Conservation (phyloP, 371 early-diverging fungal species). For the Apophysomyces elegans region DNA sequence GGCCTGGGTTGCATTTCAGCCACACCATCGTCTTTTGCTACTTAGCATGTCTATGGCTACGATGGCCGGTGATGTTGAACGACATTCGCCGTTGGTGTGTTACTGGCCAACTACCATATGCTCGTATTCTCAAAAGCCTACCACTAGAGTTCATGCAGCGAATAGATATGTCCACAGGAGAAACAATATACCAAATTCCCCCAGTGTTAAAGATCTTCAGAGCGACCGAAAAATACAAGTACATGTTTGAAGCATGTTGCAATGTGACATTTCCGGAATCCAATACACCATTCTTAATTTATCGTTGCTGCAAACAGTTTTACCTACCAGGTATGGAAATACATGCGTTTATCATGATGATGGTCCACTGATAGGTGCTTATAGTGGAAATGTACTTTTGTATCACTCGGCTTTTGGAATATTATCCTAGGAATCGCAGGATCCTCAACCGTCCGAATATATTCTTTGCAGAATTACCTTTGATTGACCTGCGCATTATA, state of each 20-base stretch:
- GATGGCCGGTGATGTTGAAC: slow-evolving; percentile 30
- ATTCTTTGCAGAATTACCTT: neutral
- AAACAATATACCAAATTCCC: slow-evolving; percentile 15
- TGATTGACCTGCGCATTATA: slow-evolving; percentile 7
- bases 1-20: slow-evolving; percentile 14
- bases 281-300: slow-evolving; percentile 27
- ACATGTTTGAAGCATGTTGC: neutral
- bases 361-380: neutral
- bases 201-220: neutral
- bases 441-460: neutral
- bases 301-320: slow-evolving; percentile 30
- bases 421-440: neutral
- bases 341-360: neutral
- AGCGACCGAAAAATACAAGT: neutral
- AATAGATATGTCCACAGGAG: neutral
- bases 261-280: slow-evolving; percentile 17
- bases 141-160: slow-evolving; percentile 14
- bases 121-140: slow-evolving; percentile 16
- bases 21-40: slow-evolving; percentile 31
- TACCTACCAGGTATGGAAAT: slow-evolving; percentile 31
- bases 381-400: slow-evolving; percentile 32
- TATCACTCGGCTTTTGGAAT: slow-evolving; percentile 17
- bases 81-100: slow-evolving; percentile 35
- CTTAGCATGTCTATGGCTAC: slow-evolving; percentile 31
- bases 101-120: slow-evolving; percentile 27